Evolutionary conservation across 306 rosid genomes (phyloP), one percentile per base, ranked within the genome.

Genomic region (Cucurbita argyrosperma): DNA sequence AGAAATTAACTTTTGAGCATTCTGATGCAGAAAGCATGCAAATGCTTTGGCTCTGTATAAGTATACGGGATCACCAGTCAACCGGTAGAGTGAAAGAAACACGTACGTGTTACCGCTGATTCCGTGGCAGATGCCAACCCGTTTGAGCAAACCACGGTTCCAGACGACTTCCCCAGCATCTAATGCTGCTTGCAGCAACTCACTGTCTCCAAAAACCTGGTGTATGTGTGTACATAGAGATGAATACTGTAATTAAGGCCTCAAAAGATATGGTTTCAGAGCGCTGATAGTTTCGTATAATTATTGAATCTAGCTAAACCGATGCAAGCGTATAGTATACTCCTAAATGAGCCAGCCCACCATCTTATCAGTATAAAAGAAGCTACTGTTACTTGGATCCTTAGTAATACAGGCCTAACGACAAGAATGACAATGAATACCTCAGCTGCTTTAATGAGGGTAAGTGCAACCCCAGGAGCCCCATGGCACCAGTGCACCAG

Each of bases 401-500:
- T 40, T 23, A 57, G 63, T 57, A 4, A 57, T 57, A 39, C 35
- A 54, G n/a, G 35, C 6, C 11, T 11, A 51, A 39, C 18, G 51
- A 54, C n/a, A 6, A n/a, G 64, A 59, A 38, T 10, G 43, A n/a
- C 59, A 71, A 77, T 6, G 58, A 46, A 62, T 83, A 88, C 92
- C 98, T 90, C 88, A 65, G 90, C 91, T 55, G 91, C 96, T 76
- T 82, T 90, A 18, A 77, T 84, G 68, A 90, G 96, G 12, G 90
- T 83, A 57, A 92, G 96, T 69, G 91, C 75, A 76, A 92, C 79
- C 64, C 98, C 98, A 51, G 96, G 87, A 75, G 77, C 93, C 78
- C 96, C 96, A 77, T 92, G 96, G 83, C 96, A 92, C 96, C 98
- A 92, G 69, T 92, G 96, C 78, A 88, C 96, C 65, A 87, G 90